Percentiles rank a stretch among this genome's conserved stretches.
Evolutionary conservation across 1,139 yeast genomes (phyloP).

Genomic region (Lodderomyces jiufengensis): DNA sequence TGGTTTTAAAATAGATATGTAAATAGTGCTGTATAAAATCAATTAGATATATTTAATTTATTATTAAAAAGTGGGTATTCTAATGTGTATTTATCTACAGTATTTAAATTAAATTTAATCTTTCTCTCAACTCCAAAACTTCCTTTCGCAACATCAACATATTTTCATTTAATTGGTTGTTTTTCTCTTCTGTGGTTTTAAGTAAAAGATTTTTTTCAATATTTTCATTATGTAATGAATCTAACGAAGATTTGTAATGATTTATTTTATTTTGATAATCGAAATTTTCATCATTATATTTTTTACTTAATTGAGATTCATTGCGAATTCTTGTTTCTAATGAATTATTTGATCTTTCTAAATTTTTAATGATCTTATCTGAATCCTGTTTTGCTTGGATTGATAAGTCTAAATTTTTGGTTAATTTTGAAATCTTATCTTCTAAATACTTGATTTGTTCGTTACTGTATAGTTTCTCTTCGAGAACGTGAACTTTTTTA

Average conservation of each 20-base stretch:
- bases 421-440: conserved; percentile 31
- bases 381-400: conserved; percentile 30
- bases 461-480: conserved; percentile 42
- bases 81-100: background rate
- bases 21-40: background rate
- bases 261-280: conserved; percentile 41
- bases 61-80: no score
- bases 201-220: conserved; percentile 40
- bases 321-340: conserved; percentile 36
- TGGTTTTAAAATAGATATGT: conserved; percentile 2
- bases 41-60: background rate
- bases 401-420: conserved; percentile 28
- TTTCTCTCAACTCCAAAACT: conserved; percentile 56
- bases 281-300: conserved; percentile 47
- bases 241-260: conserved; percentile 33
- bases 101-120: conserved; percentile 16
- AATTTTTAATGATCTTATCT: conserved; percentile 27
- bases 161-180: conserved; percentile 50
- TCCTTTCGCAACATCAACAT: conserved; percentile 61
- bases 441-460: conserved; percentile 48
- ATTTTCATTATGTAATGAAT: conserved; percentile 34
- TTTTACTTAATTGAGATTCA: conserved; percentile 37
- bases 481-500: conserved; percentile 30
- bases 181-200: conserved; percentile 35
- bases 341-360: conserved; percentile 34